Base-by-base conservation (phyloP, 2,329 filamentous ascomycete species). In the Verticillium dahliae region DNA sequence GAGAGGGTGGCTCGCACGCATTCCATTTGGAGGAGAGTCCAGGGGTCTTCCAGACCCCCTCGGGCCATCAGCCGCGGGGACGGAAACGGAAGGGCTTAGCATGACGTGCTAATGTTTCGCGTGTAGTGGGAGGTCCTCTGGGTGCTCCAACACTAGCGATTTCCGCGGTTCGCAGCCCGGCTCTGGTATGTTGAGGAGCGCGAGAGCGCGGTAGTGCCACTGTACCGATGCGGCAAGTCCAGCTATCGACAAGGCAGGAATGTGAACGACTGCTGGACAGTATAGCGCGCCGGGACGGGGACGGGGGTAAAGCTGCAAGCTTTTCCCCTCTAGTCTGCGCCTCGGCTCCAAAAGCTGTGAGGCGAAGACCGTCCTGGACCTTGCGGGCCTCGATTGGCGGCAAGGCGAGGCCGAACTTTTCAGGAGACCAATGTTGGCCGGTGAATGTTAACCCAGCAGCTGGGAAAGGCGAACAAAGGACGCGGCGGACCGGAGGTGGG, bases 101-200 rank as follows among this genome's bases (percentile, higher is more conserved):
- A 76, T 76, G 67, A 72, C 69, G 70, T 63, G 65, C 70, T 75
- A 74, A 73, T 69, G 72, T 72, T 73, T 74, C 69, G 71, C 68
- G 63, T 62, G 65, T 56, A 33, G 33, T n/a, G 39, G 18, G 9
- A 52, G 45, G 22, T 52, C n/a, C 10, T 52, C 45, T 22, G 18
- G 45, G 45, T 52, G 22, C n/a, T 18, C 13, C 18, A 52, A 52
- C 45, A n/a, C 45, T 52, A 52, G 45, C 18, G 18, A 27, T 11
- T 52, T 22, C 22, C 45, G n/a, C 45, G 3, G 18, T 18, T 52
- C 45, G 22, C 7, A 52, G 18, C 45, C 6, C 9, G 6, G 45
- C 45, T n/a, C 45, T 22, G 45, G 45, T 52, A 52, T 52, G 45
- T 27, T 52, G 45, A 31, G 18, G 45, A 22, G 45, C 45, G 45